Base-by-base conservation (phyloP, 2,329 filamentous ascomycete genomes). In the Zalaria sp. region DNA sequence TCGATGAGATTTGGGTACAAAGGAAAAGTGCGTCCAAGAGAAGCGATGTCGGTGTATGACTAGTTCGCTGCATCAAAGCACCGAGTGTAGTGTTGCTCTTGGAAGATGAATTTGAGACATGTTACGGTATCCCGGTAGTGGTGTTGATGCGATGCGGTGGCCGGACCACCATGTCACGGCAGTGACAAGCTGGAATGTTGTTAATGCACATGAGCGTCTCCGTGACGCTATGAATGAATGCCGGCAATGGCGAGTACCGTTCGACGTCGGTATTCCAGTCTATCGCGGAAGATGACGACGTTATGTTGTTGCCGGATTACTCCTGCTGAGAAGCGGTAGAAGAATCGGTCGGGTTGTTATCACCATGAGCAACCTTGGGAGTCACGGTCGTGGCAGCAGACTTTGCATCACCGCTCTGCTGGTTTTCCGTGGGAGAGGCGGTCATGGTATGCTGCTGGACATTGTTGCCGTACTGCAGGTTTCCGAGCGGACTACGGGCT, bases 401-500 rank as follows among this genome's bases (percentile, higher is more conserved):
- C 18, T 18, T 18, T 18, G 18, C 18, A 18, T 18, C 18, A 18
- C 18, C 18, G 18, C 18, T 18, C 18, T 40, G 39, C 32, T 45
- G 44, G 43, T 42, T 47, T 37, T 44, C 42, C 10, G 43, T 45
- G 27, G 32, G 7, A 11, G 10, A 34, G 28, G 31, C 38, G 10
- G 29, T n/a, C 7, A 35, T 43, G 37, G 42, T 18, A 11, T 40
- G 27, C n/a, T 40, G 43, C 43, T 56, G 53, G 27, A 48, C 38
- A 42, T 46, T 49, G 43, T 41, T 46, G 40, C 46, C 47, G 47
- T 51, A 52, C 25, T 54, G 52, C 39, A 53, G 49, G 47, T 49
- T 46, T 46, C 39, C 45, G 28, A 52, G 47, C 10, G 50, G 47
- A 38, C 43, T 45, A 38, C 49, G 50, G 27, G 45, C 49, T 28